Conservation (phyloP, 2,329 filamentous ascomycete species). For the Colletotrichum musicola region DNA sequence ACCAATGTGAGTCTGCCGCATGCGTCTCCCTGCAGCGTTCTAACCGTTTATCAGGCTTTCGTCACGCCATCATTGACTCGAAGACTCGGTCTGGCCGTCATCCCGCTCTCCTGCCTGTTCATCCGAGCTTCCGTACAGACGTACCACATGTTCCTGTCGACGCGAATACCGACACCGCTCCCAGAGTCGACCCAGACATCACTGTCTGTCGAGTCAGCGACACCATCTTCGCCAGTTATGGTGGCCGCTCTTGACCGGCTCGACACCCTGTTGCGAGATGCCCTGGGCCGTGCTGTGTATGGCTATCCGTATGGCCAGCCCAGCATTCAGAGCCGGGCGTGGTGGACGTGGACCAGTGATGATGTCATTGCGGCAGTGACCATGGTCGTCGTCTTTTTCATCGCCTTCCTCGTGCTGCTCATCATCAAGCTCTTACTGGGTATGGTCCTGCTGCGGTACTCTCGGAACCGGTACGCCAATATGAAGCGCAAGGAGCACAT, state of each 20-base stretch:
- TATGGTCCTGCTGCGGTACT: conserved; percentile 85
- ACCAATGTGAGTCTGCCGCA: conserved; percentile 74
- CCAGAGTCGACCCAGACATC: conserved; percentile 75
- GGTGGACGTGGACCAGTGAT: conserved; percentile 74
- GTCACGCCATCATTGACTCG: conserved; percentile 90
- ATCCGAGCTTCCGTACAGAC: conserved; percentile 95
- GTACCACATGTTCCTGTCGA: conserved; percentile 97
- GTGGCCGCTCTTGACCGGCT: conserved; percentile 83
- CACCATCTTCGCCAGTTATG: conserved; percentile 78
- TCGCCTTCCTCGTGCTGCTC: conserved; percentile 86
- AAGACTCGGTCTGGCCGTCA: conserved; percentile 88
- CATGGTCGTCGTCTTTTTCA: conserved; percentile 88
- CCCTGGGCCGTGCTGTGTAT: conserved; percentile 80
- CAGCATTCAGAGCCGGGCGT: conserved; percentile 52
- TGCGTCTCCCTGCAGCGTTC: background rate
- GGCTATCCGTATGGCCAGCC: conserved; percentile 62
- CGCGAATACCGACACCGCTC: conserved; percentile 82
- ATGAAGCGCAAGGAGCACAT: conserved; percentile 81
- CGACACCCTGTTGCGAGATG: conserved; percentile 81
- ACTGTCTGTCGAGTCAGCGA: conserved; percentile 72
- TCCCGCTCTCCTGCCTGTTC: conserved; percentile 94
- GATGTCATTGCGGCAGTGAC: conserved; percentile 81
- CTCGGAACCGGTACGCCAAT: conserved; percentile 80
- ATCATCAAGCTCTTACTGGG: conserved; percentile 88
- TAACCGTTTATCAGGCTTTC: conserved; percentile 73